Evolutionary conservation across 257 asterid species (phyloP).

Genomic region (Solanum chilense): DNA sequence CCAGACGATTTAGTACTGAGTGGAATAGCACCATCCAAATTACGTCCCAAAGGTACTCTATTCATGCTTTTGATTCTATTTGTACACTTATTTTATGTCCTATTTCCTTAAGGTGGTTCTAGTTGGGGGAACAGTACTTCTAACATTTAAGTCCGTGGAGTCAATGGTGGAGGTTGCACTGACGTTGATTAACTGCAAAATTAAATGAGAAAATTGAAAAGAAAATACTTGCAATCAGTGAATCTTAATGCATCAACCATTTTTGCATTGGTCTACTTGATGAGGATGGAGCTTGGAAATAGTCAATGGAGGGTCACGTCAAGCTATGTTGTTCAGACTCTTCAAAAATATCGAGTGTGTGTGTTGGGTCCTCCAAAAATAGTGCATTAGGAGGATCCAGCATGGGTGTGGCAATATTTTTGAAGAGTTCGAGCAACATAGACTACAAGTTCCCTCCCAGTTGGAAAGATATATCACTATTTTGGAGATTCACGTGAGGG

Average conservation of each 20-base stretch:
- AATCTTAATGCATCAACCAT: background rate
- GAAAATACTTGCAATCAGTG: background rate
- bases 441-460: background rate
- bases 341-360: too few species aligned
- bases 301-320: background rate
- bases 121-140: background rate
- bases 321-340: background rate
- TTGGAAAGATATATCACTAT: background rate
- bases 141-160: background rate
- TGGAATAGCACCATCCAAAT: conserved; percentile 41
- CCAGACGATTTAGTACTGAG: conserved; percentile 74
- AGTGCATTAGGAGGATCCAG: too few species aligned
- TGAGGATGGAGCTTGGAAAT: background rate
- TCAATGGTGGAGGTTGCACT: background rate
- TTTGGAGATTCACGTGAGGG: background rate
- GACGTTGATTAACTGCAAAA: background rate
- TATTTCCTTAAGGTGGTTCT: background rate
- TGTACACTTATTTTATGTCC: background rate
- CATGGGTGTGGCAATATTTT: too few species aligned
- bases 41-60: conserved; percentile 44
- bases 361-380: too few species aligned
- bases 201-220: background rate
- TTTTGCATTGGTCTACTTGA: background rate
- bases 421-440: too few species aligned
- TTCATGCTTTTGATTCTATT: background rate